phyloP scores from a whole-genome alignment of 345 rosid species.

The Arabis hirsuta region DNA sequence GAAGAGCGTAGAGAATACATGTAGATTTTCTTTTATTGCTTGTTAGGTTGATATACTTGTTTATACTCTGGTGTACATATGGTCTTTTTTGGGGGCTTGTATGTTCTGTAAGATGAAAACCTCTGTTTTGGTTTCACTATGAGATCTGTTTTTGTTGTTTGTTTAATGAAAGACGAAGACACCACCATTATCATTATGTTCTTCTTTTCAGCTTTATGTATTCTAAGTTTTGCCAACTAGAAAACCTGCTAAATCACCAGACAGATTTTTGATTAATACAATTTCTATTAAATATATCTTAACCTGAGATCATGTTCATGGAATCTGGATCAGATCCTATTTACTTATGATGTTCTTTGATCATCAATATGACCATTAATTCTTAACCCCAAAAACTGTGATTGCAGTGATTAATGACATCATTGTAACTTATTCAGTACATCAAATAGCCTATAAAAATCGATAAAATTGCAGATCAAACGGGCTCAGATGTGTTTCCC shows the following conservation, averaged over 20 bases:
- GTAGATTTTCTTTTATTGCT: slow-evolving; percentile 26
- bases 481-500: background rate
- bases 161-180: slow-evolving; percentile 16
- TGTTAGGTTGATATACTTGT: slow-evolving; percentile 32
- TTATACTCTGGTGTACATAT: slow-evolving; percentile 44
- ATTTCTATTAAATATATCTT: too few relatives aligned
- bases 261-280: background rate
- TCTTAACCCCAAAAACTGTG: background rate
- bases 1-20: slow-evolving; percentile 38
- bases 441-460: background rate
- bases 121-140: slow-evolving; percentile 32
- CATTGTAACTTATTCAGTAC: background rate
- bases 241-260: background rate
- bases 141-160: slow-evolving; percentile 17
- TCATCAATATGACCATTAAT: background rate
- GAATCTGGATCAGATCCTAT: background rate
- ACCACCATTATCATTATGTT: slow-evolving; percentile 6
- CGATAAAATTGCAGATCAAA: slow-evolving; percentile 7
- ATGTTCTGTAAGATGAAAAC: slow-evolving; percentile 35
- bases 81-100: slow-evolving; percentile 37
- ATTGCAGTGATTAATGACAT: background rate
- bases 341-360: background rate
- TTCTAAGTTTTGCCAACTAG: background rate
- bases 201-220: slow-evolving; percentile 19
- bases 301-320: background rate